phyloP scores from a whole-genome alignment of 75 land plant species.

The Cupressus sempervirens region DNA sequence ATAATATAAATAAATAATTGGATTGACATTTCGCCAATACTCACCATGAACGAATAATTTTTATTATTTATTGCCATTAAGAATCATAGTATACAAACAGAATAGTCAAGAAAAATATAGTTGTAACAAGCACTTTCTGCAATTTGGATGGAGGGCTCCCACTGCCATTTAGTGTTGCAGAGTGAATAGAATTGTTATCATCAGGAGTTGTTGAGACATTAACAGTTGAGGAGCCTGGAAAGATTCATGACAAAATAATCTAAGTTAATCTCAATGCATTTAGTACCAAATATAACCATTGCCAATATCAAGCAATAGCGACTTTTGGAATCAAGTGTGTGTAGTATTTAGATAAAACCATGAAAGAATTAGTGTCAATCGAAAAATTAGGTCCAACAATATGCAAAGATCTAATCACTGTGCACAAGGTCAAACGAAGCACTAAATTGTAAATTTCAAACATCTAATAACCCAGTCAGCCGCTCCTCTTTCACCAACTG shows the following conservation, averaged over 20 bases:
- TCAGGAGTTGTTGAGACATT: constrained; percentile 39
- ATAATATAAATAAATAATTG: background rate
- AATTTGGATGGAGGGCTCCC: constrained; percentile 4
- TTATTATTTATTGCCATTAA: background rate
- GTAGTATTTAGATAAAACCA: background rate
- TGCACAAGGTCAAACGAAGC: background rate
- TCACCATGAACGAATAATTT: background rate
- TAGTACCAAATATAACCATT: background rate
- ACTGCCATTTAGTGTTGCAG: constrained; percentile 31
- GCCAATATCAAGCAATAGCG: background rate
- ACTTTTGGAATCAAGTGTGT: background rate
- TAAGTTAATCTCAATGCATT: background rate
- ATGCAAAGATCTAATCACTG: background rate
- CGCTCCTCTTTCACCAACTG: background rate
- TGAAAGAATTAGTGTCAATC: background rate
- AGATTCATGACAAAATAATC: background rate
- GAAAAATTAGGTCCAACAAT: background rate
- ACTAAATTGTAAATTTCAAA: background rate
- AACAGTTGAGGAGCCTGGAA: constrained; percentile 53
- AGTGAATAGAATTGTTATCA: constrained; percentile 33
- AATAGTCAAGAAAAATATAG: background rate
- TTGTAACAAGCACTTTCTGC: constrained; percentile 5
- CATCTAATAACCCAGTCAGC: background rate
- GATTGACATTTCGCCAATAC: constrained; percentile 4
- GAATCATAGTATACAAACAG: constrained; percentile 6